A percentile compares a stretch with the other conserved stretches of the same genome.
Conservation (phyloP, 768 basidiomycete genomes). For the Tubosaeta sp. region DNA sequence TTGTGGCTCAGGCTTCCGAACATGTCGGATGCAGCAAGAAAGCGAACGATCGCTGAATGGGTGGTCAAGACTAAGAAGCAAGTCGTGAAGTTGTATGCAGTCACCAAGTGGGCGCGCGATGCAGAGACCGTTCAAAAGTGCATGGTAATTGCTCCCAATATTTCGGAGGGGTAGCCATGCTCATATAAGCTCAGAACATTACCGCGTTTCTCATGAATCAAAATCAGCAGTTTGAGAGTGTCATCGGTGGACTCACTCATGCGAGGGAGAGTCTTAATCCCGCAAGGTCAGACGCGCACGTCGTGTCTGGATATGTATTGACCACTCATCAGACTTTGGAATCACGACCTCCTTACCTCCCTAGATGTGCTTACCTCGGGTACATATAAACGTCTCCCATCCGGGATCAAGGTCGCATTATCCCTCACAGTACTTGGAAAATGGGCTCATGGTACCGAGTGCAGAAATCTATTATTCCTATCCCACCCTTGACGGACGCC, state of each 20-base stretch:
- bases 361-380: constrained; percentile 86
- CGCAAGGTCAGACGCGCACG: constrained; percentile 54
- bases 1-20: constrained; percentile 56
- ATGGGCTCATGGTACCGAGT: constrained; percentile 20
- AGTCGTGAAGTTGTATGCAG: constrained; percentile 82
- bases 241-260: constrained; percentile 57
- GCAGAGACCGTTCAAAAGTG: constrained; percentile 80
- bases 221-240: constrained; percentile 77
- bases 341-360: constrained; percentile 91
- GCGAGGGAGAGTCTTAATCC: constrained; percentile 68
- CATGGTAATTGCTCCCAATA: constrained; percentile 49
- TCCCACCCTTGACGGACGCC: constrained; percentile 58
- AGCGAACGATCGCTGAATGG: constrained; percentile 81
- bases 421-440: constrained; percentile 10
- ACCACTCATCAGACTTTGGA: constrained; percentile 60
- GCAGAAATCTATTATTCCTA: constrained; percentile 70
- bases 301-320: neutral
- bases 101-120: constrained; percentile 84
- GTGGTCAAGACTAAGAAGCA: constrained; percentile 90
- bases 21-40: constrained; percentile 77
- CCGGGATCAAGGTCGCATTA: constrained; percentile 63
- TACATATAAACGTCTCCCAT: constrained; percentile 79
- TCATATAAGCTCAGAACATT: constrained; percentile 56
- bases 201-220: constrained; percentile 84
- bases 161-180: neutral